phyloP scores from a whole-genome alignment of 768 basidiomycete genomes.

The Candolleomyces eurysporus region DNA sequence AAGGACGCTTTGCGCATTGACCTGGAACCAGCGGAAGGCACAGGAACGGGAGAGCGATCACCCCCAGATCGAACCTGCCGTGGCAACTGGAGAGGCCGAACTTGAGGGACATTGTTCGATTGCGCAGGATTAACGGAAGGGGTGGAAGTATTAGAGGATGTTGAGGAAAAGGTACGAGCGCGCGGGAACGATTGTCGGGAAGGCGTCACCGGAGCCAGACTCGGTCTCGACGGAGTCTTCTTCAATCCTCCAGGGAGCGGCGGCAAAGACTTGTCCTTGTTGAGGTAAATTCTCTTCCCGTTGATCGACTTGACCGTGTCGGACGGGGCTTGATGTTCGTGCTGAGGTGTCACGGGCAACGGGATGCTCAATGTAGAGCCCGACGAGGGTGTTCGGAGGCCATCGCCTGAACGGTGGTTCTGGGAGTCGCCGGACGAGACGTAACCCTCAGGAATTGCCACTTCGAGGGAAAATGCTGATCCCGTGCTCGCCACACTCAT shows the following conservation, averaged over 20 bases:
- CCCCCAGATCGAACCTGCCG: slow-evolving; percentile 18
- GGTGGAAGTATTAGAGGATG: slow-evolving; percentile 12
- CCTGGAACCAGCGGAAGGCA: slow-evolving; percentile 19
- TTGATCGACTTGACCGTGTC: slow-evolving; percentile 10
- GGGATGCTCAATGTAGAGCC: slow-evolving; percentile 35
- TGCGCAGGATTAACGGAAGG: slow-evolving; percentile 11
- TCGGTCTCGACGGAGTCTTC: slow-evolving; percentile 13
- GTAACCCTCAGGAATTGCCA: slow-evolving; percentile 16
- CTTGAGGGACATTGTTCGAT: slow-evolving; percentile 16
- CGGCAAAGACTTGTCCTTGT: slow-evolving; percentile 37
- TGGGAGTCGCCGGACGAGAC: neutral
- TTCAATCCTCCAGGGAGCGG: slow-evolving; percentile 26
- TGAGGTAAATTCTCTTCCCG: slow-evolving; percentile 8
- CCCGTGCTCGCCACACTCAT: slow-evolving; percentile 5
- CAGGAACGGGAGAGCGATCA: slow-evolving; percentile 35
- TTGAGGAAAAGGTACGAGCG: slow-evolving; percentile 21
- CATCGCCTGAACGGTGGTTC: slow-evolving; percentile 16
- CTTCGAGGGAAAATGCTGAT: slow-evolving; percentile 20
- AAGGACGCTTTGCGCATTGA: neutral
- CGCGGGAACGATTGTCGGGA: slow-evolving; percentile 21
- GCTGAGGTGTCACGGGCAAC: slow-evolving; percentile 31
- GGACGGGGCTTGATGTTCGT: slow-evolving; percentile 15
- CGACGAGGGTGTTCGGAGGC: slow-evolving; percentile 28
- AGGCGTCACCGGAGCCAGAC: neutral
- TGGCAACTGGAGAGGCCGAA: slow-evolving; percentile 31